phyloP scores from a whole-genome alignment of 139 green algal species.

The Desmodesmus armatus region DNA sequence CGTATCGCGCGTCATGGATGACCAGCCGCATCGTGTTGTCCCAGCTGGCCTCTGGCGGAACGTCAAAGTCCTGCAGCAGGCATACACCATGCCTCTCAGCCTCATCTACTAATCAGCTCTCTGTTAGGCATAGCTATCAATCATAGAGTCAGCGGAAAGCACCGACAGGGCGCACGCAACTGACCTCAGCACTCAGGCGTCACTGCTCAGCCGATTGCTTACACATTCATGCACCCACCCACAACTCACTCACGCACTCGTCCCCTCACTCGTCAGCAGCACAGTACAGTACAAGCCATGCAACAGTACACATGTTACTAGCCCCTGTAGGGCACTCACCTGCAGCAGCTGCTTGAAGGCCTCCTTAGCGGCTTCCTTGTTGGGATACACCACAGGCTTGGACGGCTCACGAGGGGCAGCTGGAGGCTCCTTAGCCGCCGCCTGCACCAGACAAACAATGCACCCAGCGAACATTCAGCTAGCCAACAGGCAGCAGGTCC shows the following conservation, averaged over 20 bases:
- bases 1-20: constrained; percentile 81
- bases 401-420: constrained; percentile 20
- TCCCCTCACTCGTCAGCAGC: not conserved
- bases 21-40: constrained; percentile 85
- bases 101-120: not conserved
- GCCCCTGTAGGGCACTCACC: no score
- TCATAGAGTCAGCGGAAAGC: not conserved
- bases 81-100: no score
- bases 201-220: no score
- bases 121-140: not conserved
- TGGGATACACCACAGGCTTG: constrained; percentile 30
- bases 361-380: constrained; percentile 81
- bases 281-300: not conserved
- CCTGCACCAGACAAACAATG: not conserved
- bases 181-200: not conserved
- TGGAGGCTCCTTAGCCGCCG: constrained; percentile 58
- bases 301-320: not conserved
- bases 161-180: not conserved
- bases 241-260: no score
- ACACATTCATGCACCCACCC: no score
- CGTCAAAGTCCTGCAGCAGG: constrained; percentile 24
- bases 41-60: constrained; percentile 66
- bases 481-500: not conserved
- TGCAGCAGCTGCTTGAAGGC: constrained; percentile 91
- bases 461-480: not conserved